These are phyloP conservation scores for Apiotrichum akiyoshidainum DNA, from an alignment of 1,284 basidiomycete species.

Conservation along the genomic window DNA sequence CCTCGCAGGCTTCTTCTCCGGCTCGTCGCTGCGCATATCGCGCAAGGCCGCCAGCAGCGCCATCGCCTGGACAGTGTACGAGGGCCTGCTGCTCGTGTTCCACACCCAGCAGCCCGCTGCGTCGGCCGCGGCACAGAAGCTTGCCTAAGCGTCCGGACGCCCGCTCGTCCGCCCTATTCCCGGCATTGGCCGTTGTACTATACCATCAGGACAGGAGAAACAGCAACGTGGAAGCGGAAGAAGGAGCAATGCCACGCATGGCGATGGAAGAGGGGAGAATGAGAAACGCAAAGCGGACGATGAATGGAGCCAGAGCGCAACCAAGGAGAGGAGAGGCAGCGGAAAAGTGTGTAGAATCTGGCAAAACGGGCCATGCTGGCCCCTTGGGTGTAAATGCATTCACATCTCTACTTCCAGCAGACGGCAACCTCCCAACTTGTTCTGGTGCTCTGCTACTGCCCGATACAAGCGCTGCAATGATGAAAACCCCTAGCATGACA, in stretches of 20 bases:
- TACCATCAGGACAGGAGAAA: neutral
- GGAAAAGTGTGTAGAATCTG: neutral
- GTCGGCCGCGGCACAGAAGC: neutral
- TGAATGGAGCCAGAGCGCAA: too few relatives aligned
- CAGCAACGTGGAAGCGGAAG: too few relatives aligned
- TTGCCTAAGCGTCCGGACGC: neutral
- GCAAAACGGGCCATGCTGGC: neutral
- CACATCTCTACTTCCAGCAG: neutral
- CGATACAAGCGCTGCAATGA: too few relatives aligned
- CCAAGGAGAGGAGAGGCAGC: neutral
- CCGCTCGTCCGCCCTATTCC: neutral
- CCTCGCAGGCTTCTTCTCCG: conserved; percentile 75
- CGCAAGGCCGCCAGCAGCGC: conserved; percentile 86
- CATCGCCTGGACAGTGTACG: conserved; percentile 90
- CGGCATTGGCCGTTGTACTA: neutral
- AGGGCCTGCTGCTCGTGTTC: conserved; percentile 66
- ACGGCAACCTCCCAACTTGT: neutral
- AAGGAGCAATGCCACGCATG: too few relatives aligned
- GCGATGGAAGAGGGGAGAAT: too few relatives aligned
- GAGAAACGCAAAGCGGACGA: too few relatives aligned
- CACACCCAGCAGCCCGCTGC: conserved; percentile 35
- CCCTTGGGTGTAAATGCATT: neutral
- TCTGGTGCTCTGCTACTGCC: too few relatives aligned
- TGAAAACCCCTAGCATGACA: too few relatives aligned
- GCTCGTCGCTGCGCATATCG: conserved; percentile 73